Evolutionary conservation across 1,284 basidiomycete species (phyloP).

Genomic region (Coriolopsis trogii): DNA sequence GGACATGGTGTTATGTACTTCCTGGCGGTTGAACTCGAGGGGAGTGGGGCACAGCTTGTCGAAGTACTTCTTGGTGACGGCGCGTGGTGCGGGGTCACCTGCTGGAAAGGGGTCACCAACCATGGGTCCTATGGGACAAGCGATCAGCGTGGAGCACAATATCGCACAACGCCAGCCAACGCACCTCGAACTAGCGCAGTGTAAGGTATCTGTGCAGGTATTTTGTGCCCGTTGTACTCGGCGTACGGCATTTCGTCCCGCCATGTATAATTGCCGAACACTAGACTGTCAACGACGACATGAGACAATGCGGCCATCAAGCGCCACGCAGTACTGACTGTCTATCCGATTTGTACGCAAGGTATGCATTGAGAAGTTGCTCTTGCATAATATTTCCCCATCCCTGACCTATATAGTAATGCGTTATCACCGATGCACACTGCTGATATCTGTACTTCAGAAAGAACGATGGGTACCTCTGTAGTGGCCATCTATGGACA

Average conservation of each 20-base stretch:
- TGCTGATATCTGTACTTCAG: background rate
- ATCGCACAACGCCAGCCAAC: background rate
- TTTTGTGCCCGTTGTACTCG: constrained; percentile 41
- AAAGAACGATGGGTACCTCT: background rate
- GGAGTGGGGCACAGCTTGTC: constrained; percentile 41
- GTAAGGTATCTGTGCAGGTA: constrained; percentile 59
- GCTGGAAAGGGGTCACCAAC: constrained; percentile 40
- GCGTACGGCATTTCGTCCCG: constrained; percentile 28
- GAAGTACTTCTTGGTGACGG: constrained; percentile 41
- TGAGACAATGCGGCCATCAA: background rate
- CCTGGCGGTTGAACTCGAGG: constrained; percentile 26
- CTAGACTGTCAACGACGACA: constrained; percentile 38
- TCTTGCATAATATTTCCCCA: constrained; percentile 64
- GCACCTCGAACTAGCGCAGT: constrained; percentile 58
- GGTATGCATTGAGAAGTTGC: constrained; percentile 47
- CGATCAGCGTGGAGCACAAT: background rate
- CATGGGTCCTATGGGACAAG: constrained; percentile 35
- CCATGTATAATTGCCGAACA: constrained; percentile 73
- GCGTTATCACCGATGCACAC: background rate
- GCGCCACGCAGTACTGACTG: constrained; percentile 21
- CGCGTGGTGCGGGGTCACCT: constrained; percentile 34
- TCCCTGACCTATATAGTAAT: constrained; percentile 5
- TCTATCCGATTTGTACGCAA: constrained; percentile 48
- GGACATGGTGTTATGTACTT: constrained; percentile 11
- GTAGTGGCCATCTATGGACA: constrained; percentile 28